These are phyloP conservation scores for Torulaspora maleeae DNA, from an alignment of 805 yeast genomes.

Conservation along the genomic window DNA sequence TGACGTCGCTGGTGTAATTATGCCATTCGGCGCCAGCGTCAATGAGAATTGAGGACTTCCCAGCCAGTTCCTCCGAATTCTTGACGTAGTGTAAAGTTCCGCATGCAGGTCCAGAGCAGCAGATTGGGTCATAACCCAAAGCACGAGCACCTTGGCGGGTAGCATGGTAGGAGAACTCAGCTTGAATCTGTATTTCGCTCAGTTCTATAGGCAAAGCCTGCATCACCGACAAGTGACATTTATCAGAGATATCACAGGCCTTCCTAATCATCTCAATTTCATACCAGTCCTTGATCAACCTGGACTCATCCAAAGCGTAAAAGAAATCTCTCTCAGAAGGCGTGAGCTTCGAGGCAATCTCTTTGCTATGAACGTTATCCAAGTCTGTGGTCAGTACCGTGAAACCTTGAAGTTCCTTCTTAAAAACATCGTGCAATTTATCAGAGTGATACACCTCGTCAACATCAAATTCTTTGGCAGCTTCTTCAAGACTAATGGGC, in stretches of 20 bases:
- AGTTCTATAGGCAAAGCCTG: conserved; percentile 82
- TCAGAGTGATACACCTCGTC: conserved; percentile 68
- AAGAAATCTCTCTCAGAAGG: conserved; percentile 48
- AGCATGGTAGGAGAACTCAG: conserved; percentile 91
- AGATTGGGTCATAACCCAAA: conserved; percentile 90
- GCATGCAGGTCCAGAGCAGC: conserved; percentile 89
- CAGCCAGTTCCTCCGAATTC: conserved; percentile 61
- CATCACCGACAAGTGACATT: conserved; percentile 88
- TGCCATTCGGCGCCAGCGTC: conserved; percentile 99
- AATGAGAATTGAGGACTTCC: conserved; percentile 64
- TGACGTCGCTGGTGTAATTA: conserved; percentile 88
- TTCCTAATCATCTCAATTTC: conserved; percentile 73
- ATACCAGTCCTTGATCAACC: conserved; percentile 77
- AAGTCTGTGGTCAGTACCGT: conserved; percentile 50
- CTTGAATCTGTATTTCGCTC: conserved; percentile 89
- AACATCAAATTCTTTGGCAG: conserved; percentile 62
- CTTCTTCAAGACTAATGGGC: conserved; percentile 67
- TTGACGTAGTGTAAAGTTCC: conserved; percentile 86
- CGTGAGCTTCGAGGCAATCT: conserved; percentile 38
- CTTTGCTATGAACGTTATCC: conserved; percentile 41
- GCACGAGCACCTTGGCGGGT: conserved; percentile 88
- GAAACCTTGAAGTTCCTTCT: conserved; percentile 24
- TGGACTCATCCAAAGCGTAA: conserved; percentile 79
- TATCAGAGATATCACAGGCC: conserved; percentile 82
- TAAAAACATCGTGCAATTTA: conserved; percentile 39